Evolutionary conservation across 75 land plant species (phyloP).

Genomic region (Azolla pinnata): DNA sequence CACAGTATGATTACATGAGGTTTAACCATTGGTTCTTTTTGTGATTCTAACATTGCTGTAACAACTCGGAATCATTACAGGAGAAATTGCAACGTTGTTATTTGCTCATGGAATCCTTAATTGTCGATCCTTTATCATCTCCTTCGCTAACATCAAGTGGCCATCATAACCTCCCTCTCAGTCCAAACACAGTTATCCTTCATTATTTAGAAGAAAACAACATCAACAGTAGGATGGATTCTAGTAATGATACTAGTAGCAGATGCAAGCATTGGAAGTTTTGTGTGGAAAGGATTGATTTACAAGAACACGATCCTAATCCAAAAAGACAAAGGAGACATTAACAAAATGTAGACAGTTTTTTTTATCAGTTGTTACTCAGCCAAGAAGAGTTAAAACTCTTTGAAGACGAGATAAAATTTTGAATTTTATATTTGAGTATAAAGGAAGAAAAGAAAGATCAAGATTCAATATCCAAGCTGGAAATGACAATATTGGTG

Average conservation of each 20-base stretch:
- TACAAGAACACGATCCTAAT: background rate
- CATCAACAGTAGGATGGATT: background rate
- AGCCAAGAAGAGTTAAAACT: too few species aligned
- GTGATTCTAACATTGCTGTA: too few species aligned
- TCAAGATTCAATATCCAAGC: too few species aligned
- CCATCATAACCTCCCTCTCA: conserved; percentile 1
- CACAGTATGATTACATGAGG: background rate
- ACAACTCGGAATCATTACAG: too few species aligned
- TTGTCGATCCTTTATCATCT: conserved; percentile 4
- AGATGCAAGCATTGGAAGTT: background rate
- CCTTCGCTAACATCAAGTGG: background rate
- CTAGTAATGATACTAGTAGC: background rate
- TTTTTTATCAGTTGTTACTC: too few species aligned
- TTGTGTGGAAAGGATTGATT: background rate
- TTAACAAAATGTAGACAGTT: too few species aligned
- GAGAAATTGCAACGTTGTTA: background rate
- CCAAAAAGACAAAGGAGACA: background rate
- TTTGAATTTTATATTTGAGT: too few species aligned
- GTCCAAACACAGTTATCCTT: conserved; percentile 6
- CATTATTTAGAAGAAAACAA: background rate
- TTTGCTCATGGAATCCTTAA: conserved; percentile 1
- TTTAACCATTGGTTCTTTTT: background rate
- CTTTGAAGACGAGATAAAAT: too few species aligned
- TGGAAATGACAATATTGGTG: too few species aligned
- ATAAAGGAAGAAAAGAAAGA: too few species aligned